These are phyloP conservation scores for Rhizophagus clarus DNA, from an alignment of 192 early-diverging fungal genomes.

Conservation along the genomic window DNA sequence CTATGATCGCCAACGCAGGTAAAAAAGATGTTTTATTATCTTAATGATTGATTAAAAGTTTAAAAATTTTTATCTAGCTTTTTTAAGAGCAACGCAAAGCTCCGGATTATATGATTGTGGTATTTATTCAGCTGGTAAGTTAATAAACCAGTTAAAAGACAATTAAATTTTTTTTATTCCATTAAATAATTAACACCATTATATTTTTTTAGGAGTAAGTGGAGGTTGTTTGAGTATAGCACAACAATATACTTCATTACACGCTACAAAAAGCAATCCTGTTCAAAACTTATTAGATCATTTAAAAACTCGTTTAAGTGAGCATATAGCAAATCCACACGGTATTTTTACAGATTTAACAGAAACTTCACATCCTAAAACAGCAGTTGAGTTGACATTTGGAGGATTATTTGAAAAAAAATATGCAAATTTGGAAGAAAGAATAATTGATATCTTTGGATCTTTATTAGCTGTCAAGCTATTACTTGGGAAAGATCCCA, in stretches of 20 bases:
- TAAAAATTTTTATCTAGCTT: constrained; percentile 41
- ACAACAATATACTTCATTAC: constrained; percentile 26
- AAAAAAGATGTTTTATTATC: neutral
- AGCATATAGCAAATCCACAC: constrained; percentile 36
- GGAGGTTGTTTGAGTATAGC: constrained; percentile 66
- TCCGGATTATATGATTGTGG: constrained; percentile 70
- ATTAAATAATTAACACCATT: constrained; percentile 15
- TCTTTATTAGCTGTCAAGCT: constrained; percentile 50
- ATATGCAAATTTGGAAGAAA: constrained; percentile 30
- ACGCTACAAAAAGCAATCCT: neutral
- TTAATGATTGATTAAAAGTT: too few species aligned
- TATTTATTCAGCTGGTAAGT: constrained; percentile 71
- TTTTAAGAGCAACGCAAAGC: constrained; percentile 64
- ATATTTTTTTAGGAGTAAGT: constrained; percentile 48
- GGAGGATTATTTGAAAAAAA: constrained; percentile 46
- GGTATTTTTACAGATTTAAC: constrained; percentile 34
- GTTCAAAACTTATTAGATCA: constrained; percentile 32
- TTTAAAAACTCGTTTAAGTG: constrained; percentile 35
- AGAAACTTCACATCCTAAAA: constrained; percentile 32
- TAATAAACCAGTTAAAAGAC: constrained; percentile 29
- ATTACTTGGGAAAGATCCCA: constrained; percentile 41
- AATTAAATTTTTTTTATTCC: constrained; percentile 8
- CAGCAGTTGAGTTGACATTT: constrained; percentile 44
- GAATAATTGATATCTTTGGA: constrained; percentile 62
- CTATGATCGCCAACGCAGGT: constrained; percentile 73